These are phyloP conservation scores for Penicillium bovifimosum DNA, from an alignment of 495 filamentous ascomycete genomes.

Conservation along the genomic window DNA sequence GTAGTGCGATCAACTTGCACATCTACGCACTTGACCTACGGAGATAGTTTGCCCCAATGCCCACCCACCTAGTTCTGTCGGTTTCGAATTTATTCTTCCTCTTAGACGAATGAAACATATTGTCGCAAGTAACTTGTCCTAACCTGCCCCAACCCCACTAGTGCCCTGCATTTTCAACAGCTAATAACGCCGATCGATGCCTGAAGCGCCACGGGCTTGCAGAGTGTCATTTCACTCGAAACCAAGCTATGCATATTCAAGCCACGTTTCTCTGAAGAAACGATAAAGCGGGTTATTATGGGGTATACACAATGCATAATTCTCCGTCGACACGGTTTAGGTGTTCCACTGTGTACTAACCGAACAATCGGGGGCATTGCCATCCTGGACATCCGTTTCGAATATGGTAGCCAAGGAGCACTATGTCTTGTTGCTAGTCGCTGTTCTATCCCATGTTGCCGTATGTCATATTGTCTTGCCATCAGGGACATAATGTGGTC, in stretches of 20 bases:
- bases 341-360: background rate
- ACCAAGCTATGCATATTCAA: background rate
- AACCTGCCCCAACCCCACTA: background rate
- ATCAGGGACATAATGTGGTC: background rate
- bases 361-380: background rate
- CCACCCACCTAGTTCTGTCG: too few species aligned
- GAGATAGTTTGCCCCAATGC: background rate
- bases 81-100: background rate
- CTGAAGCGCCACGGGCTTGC: constrained; percentile 17
- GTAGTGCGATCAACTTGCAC: background rate
- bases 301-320: background rate
- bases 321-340: background rate
- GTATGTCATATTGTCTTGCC: background rate
- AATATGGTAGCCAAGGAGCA: background rate
- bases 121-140: too few species aligned
- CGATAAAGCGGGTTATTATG: background rate
- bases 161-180: background rate
- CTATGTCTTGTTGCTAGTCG: background rate
- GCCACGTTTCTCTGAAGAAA: constrained; percentile 13
- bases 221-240: background rate
- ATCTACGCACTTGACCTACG: background rate
- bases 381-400: constrained; percentile 5
- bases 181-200: constrained; percentile 18
- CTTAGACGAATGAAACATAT: too few species aligned
- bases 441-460: background rate